Base-by-base conservation (phyloP, 192 early-diverging fungal species). In the Coemansia reversa region DNA sequence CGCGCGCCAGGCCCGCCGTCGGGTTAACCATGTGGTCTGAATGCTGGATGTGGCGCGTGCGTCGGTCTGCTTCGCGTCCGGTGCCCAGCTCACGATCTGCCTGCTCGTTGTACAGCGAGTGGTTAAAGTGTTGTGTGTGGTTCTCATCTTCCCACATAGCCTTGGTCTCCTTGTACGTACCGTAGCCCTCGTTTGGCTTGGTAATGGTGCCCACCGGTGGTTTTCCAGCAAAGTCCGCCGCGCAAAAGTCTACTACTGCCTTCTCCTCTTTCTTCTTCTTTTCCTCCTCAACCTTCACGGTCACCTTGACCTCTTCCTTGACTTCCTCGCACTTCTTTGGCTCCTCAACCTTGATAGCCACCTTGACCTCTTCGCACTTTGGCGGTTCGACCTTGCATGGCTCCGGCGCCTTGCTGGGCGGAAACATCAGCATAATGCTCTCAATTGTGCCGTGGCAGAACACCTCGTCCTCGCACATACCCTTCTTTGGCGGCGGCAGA, bases 51-150 rank as follows among this genome's bases (percentile, higher is more conserved):
- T 83, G 81, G 19, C 81, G 69, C 6, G 75, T 83, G 61, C 76
- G 75, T 11, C 75, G 76, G 66, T 83, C 76, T 12, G 71, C 72
- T 55, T 72, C 65, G 27, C 72, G 67, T 4, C 64, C 65, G 6
- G 67, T 58, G 7, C 55, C 71, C 60, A 71, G 61, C 72, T 83
- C 81, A 55, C 74, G 71, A 65, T 83, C 75, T 2, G 76, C 81
- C 61, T 83, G 75, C 72, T 83, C 81, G 60, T 83, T 83, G 69
- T 75, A 83, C 75, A 83, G 67, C 66, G 69, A 72, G 81, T 83
- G 81, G 76, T 74, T 83, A 52, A 72, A 83, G 75, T 83, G 81
- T 63, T 83, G 71, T 27, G 76, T 83, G 66, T 79, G 72, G 63
- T 74, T 68, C 72, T 83, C 81, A 64, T 83, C 81, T 58, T 83